Evolutionary conservation across 2,329 filamentous ascomycete species (phyloP).

Genomic region (Mycosphaerella sp.): DNA sequence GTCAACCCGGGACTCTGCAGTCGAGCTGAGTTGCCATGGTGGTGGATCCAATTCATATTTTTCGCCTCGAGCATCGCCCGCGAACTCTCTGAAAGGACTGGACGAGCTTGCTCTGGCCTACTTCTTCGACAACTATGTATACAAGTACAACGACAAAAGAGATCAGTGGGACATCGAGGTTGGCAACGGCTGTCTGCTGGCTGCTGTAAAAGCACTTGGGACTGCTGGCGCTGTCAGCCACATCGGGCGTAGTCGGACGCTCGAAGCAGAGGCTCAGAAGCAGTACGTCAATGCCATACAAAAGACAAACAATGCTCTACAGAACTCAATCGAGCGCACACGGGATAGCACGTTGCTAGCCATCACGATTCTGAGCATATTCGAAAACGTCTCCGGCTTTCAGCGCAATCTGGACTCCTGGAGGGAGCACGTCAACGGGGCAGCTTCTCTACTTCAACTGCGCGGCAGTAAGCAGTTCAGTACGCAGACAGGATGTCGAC

Average conservation of each 20-base stretch:
- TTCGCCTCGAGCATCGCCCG: neutral
- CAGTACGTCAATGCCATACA: slow-evolving; percentile 15
- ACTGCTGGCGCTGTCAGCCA: slow-evolving; percentile 12
- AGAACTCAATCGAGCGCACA: slow-evolving; percentile 8
- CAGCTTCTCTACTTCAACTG: slow-evolving; percentile 16
- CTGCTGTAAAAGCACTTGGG: slow-evolving; percentile 12
- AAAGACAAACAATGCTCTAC: slow-evolving; percentile 11
- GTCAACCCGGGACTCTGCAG: neutral
- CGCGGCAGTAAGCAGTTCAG: slow-evolving; percentile 15
- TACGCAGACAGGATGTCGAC: slow-evolving; percentile 14
- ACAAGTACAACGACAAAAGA: slow-evolving; percentile 14
- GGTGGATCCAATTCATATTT: neutral
- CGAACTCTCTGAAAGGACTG: slow-evolving; percentile 1
- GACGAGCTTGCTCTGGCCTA: slow-evolving; percentile 13
- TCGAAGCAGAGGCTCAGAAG: slow-evolving; percentile 13
- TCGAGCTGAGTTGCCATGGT: neutral
- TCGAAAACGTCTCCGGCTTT: slow-evolving; percentile 64
- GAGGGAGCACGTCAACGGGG: slow-evolving; percentile 32
- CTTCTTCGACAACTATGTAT: slow-evolving; percentile 17
- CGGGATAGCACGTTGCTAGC: slow-evolving; percentile 14
- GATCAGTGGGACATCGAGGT: slow-evolving; percentile 15
- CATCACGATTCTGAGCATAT: slow-evolving; percentile 52
- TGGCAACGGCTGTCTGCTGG: slow-evolving; percentile 15
- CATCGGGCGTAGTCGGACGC: slow-evolving; percentile 2
- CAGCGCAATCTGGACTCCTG: slow-evolving; percentile 52